phyloP scores from a whole-genome alignment of 495 filamentous ascomycete genomes.

The Lepidopterella palustris region DNA sequence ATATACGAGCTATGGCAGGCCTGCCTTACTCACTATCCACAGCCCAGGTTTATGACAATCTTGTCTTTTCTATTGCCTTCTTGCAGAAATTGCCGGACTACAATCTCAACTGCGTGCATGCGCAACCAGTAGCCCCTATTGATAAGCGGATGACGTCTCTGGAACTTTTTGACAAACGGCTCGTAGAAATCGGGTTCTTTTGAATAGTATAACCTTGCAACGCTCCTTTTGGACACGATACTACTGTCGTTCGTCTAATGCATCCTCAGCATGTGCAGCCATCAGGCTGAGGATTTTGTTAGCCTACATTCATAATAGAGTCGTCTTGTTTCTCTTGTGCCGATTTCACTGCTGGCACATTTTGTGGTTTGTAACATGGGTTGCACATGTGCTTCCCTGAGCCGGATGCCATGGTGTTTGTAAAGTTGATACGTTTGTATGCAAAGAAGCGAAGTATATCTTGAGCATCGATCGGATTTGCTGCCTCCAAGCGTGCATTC shows the following conservation, averaged over 20 bases:
- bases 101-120: constrained; percentile 70
- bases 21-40: constrained; percentile 68
- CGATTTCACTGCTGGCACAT: neutral
- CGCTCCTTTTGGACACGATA: constrained; percentile 83
- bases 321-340: constrained; percentile 47
- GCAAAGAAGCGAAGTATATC: no score
- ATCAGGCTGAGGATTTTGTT: neutral
- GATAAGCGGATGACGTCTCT: constrained; percentile 73
- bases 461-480: no score
- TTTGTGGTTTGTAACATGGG: neutral
- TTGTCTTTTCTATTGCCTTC: constrained; percentile 54
- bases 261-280: no score
- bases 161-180: constrained; percentile 77
- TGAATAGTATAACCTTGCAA: constrained; percentile 73
- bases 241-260: constrained; percentile 84
- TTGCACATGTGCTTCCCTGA: no score
- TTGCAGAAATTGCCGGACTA: constrained; percentile 63
- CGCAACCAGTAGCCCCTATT: constrained; percentile 85
- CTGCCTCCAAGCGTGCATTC: no score
- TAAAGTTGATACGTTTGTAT: no score
- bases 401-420: neutral
- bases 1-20: neutral
- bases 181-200: constrained; percentile 72
- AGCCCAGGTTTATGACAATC: constrained; percentile 79
- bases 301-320: constrained; percentile 62